Percentiles rank a stretch among this genome's conserved stretches.
These are phyloP conservation scores for Vaccinium darrowii DNA, from an alignment of 148 eudicot genomes.

Conservation along the genomic window DNA sequence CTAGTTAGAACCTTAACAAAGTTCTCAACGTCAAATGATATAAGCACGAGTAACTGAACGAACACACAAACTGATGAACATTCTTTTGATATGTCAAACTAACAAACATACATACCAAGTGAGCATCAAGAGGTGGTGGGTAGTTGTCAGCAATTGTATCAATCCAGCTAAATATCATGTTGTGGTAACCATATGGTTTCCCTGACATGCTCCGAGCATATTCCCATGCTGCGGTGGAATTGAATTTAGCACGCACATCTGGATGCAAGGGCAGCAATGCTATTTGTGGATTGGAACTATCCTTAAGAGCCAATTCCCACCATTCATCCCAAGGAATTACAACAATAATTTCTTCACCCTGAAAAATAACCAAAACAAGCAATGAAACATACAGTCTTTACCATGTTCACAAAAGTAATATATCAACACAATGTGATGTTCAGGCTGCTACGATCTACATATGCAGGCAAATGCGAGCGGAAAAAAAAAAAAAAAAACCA, in stretches of 20 bases:
- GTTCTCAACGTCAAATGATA: neutral
- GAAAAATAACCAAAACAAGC: constrained; percentile 18
- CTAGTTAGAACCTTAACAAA: neutral
- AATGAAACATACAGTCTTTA: neutral
- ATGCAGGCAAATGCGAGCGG: neutral
- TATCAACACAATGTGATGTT: neutral
- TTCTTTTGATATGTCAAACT: neutral
- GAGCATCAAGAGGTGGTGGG: constrained; percentile 99
- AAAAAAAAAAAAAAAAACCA: too few relatives aligned
- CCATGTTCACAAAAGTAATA: neutral
- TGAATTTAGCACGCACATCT: constrained; percentile 75
- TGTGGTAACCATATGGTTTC: constrained; percentile 98
- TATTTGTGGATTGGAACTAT: constrained; percentile 86
- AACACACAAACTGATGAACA: neutral
- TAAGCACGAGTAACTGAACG: neutral
- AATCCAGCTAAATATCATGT: constrained; percentile 99
- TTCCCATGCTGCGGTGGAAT: constrained; percentile 94
- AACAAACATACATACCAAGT: constrained; percentile 65
- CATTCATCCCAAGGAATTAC: constrained; percentile 96
- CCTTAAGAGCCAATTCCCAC: constrained; percentile 91
- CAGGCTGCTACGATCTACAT: neutral
- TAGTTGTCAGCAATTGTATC: constrained; percentile 92
- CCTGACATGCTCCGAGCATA: constrained; percentile 94
- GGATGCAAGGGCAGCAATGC: constrained; percentile 93
- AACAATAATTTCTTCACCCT: constrained; percentile 97